Evolutionary conservation across 2,329 filamentous ascomycete genomes (phyloP).

Genomic region (Colletotrichum cereale): DNA sequence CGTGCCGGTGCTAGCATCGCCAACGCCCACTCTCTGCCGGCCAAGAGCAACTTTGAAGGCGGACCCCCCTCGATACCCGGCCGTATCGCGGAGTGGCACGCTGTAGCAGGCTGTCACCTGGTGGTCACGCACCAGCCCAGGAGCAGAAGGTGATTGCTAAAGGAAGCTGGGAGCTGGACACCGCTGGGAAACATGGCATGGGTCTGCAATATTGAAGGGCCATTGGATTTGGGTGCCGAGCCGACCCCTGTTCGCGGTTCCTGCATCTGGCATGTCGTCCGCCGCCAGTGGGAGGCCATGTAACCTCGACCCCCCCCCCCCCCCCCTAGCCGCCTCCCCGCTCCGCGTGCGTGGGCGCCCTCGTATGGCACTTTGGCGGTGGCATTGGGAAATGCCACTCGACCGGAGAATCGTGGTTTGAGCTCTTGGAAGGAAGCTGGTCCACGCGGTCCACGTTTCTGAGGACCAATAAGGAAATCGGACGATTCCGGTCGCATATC

Average conservation of each 20-base stretch:
- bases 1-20: conserved; percentile 12
- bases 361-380: not conserved
- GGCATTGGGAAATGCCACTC: conserved; percentile 3
- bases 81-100: conserved; percentile 6
- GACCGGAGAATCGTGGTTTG: no score
- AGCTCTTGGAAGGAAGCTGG: no score
- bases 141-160: conserved; percentile 30
- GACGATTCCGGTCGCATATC: conserved; percentile 1
- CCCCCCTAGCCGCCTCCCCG: conserved; percentile 8
- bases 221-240: conserved; percentile 22
- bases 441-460: conserved; percentile 14
- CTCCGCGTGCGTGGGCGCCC: conserved; percentile 5
- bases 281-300: conserved; percentile 35
- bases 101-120: not conserved
- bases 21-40: not conserved
- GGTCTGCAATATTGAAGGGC: not conserved
- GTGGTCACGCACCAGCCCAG: not conserved
- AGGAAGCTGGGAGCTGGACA: not conserved
- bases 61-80: not conserved
- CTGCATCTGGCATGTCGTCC: conserved; percentile 37
- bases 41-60: not conserved
- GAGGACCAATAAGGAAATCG: not conserved
- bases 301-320: conserved; percentile 29
- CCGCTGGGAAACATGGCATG: not conserved
- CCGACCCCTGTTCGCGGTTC: conserved; percentile 23